Conservation (phyloP, 2,329 filamentous ascomycete species). For the Clarireedia homoeocarpa region DNA sequence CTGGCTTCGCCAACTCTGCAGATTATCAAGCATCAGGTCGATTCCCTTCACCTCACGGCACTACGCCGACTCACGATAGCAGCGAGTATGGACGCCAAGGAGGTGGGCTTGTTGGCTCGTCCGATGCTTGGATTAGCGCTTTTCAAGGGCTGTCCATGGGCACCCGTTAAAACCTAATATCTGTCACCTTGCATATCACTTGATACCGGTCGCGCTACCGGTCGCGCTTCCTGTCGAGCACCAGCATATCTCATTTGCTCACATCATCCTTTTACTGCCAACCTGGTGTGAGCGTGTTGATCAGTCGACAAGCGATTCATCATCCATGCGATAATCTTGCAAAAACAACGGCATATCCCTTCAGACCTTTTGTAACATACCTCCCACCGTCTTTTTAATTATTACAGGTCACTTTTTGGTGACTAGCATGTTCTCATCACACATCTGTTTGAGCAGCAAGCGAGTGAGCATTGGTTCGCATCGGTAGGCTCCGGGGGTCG, state of each 20-base stretch:
- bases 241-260: not conserved
- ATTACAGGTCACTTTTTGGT: not conserved
- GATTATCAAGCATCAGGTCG: slow-evolving; percentile 41
- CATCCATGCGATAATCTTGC: not conserved
- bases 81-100: slow-evolving; percentile 38
- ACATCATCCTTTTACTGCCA: not conserved
- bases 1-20: slow-evolving; percentile 33
- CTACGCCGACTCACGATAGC: slow-evolving; percentile 31
- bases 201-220: not conserved
- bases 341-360: not conserved
- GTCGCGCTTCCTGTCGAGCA: not conserved
- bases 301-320: not conserved
- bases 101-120: slow-evolving; percentile 28
- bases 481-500: not conserved
- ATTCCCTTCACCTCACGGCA: slow-evolving; percentile 36
- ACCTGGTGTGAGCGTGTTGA: not conserved
- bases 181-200: not conserved
- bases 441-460: not conserved
- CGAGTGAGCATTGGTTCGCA: not conserved
- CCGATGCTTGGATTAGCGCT: slow-evolving; percentile 48
- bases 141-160: slow-evolving; percentile 71
- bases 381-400: slow-evolving; percentile 1
- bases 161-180: slow-evolving; percentile 20
- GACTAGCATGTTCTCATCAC: not conserved
- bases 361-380: slow-evolving; percentile 9